Evolutionary conservation across 129 eudicot genomes (phyloP).

Genomic region (Flaveria trinervia): DNA sequence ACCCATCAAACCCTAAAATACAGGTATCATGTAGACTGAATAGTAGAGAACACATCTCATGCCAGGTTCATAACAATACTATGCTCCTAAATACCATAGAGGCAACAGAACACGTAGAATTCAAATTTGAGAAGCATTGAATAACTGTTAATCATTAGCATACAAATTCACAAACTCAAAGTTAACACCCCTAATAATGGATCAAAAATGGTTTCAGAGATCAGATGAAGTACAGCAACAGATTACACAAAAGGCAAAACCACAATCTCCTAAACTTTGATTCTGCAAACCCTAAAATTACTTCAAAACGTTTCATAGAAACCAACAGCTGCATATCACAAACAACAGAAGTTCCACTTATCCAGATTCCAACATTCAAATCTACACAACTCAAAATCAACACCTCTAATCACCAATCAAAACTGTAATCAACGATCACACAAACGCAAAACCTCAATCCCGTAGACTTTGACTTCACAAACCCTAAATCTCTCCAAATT

Average conservation of each 20-base stretch:
- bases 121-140: not conserved
- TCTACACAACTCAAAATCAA: not conserved
- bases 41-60: not conserved
- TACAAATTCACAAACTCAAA: not conserved
- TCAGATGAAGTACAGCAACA: not conserved
- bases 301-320: too few relatives aligned
- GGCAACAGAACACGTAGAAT: not conserved
- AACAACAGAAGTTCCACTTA: not conserved
- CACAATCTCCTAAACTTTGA: slow-evolving; percentile 18
- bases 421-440: not conserved
- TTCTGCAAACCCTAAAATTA: not conserved
- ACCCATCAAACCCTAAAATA: not conserved
- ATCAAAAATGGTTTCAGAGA: not conserved
- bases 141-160: not conserved
- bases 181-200: not conserved
- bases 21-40: not conserved
- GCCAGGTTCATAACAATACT: slow-evolving; percentile 11
- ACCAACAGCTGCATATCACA: not conserved
- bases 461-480: not conserved
- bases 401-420: not conserved
- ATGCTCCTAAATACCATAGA: not conserved
- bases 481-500: not conserved
- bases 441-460: not conserved
- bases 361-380: not conserved
- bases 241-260: not conserved